Conservation (phyloP, 306 rosid genomes). For the Adenanthera pavonina region DNA sequence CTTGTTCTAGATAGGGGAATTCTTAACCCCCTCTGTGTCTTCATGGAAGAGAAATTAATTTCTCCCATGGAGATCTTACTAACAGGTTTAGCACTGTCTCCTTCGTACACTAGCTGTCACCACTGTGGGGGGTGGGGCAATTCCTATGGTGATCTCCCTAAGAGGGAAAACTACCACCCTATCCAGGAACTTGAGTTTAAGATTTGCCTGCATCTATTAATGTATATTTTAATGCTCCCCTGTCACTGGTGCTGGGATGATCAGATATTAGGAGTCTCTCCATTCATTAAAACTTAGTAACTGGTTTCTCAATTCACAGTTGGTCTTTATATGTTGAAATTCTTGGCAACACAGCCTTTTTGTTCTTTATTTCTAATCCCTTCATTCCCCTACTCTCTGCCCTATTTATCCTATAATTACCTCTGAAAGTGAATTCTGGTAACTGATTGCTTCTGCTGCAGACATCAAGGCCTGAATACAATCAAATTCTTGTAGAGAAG, state of each 20-base stretch:
- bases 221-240: background rate
- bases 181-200: background rate
- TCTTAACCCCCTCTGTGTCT: background rate
- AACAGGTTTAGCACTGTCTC: too few relatives aligned
- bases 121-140: background rate
- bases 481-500: constrained; percentile 83
- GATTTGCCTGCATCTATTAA: background rate
- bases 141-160: background rate
- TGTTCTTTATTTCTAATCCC: background rate
- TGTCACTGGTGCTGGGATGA: background rate
- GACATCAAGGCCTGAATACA: constrained; percentile 95
- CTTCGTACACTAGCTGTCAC: background rate
- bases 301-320: constrained; percentile 1
- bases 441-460: constrained; percentile 47
- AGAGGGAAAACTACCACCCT: background rate
- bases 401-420: background rate
- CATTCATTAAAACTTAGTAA: background rate
- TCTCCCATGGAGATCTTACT: background rate
- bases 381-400: background rate
- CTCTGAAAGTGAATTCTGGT: constrained; percentile 19
- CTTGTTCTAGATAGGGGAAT: background rate
- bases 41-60: background rate
- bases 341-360: background rate
- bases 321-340: constrained; percentile 19
- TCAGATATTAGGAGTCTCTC: background rate